Evolutionary conservation across 208 protist genomes (phyloP).

Genomic region (Histomonas meleagridis): DNA sequence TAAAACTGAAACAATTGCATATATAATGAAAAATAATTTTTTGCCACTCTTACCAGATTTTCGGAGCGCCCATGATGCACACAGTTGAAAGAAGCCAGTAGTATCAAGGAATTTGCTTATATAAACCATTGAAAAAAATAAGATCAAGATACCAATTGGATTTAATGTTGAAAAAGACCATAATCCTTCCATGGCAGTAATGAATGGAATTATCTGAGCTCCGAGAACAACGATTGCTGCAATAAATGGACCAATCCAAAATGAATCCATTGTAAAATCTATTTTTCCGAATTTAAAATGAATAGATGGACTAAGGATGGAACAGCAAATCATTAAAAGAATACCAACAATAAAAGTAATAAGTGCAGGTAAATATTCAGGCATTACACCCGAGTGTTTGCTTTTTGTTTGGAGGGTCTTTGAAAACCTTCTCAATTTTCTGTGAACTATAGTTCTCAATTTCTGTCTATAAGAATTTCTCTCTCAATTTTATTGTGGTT

Average conservation of each 20-base stretch:
- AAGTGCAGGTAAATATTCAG: too few relatives aligned
- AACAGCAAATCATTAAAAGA: too few relatives aligned
- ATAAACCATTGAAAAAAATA: slow-evolving; percentile 18
- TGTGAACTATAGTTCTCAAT: too few relatives aligned
- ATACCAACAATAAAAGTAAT: too few relatives aligned
- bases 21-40: slow-evolving; percentile 7
- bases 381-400: too few relatives aligned
- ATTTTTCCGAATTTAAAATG: background rate
- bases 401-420: too few relatives aligned
- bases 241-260: background rate
- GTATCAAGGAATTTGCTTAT: slow-evolving; percentile 5
- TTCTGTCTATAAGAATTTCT: too few relatives aligned
- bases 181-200: background rate
- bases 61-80: background rate
- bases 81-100: background rate
- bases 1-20: background rate
- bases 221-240: background rate
- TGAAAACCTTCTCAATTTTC: too few relatives aligned
- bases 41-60: background rate
- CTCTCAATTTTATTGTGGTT: too few relatives aligned
- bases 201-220: background rate
- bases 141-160: slow-evolving; percentile 28
- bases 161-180: background rate
- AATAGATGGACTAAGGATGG: too few relatives aligned
- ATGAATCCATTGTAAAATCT: background rate